phyloP scores from a whole-genome alignment of 2,329 filamentous ascomycete genomes.

The Blumeriella jaapii region DNA sequence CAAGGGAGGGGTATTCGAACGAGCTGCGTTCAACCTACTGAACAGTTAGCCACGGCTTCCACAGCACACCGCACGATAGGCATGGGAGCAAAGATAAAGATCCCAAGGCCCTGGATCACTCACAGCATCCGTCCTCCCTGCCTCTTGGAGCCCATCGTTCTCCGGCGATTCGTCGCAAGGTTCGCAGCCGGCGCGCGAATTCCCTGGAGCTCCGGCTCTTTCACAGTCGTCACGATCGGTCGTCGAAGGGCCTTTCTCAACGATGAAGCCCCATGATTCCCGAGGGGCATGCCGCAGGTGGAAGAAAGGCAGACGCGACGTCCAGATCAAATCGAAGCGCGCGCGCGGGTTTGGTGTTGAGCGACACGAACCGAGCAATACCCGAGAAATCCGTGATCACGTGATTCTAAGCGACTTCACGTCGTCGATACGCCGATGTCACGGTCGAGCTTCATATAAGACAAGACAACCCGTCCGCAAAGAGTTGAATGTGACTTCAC shows the following conservation, averaged over 20 bases:
- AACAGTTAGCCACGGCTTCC: conserved; percentile 3
- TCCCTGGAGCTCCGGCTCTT: conserved; percentile 13
- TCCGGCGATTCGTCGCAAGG: conserved; percentile 11
- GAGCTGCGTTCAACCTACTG: conserved; percentile 7
- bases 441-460: too few species aligned
- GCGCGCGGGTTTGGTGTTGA: background rate
- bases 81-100: too few species aligned
- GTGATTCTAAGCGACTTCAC: too few species aligned
- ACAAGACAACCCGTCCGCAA: too few species aligned
- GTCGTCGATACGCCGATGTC: too few species aligned
- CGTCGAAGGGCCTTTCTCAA: conserved; percentile 20
- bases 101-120: too few species aligned
- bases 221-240: conserved; percentile 12
- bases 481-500: too few species aligned
- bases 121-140: conserved; percentile 15
- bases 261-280: conserved; percentile 28
- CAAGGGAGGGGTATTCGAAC: conserved; percentile 1
- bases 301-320: conserved; percentile 18
- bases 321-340: conserved; percentile 12
- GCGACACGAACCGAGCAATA: background rate
- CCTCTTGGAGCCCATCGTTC: conserved; percentile 9
- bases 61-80: too few species aligned
- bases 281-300: conserved; percentile 25
- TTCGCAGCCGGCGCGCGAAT: conserved; percentile 9
- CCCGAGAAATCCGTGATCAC: background rate